Base-by-base conservation (phyloP, 2,329 filamentous ascomycete species). In the Colletotrichum paranaense region DNA sequence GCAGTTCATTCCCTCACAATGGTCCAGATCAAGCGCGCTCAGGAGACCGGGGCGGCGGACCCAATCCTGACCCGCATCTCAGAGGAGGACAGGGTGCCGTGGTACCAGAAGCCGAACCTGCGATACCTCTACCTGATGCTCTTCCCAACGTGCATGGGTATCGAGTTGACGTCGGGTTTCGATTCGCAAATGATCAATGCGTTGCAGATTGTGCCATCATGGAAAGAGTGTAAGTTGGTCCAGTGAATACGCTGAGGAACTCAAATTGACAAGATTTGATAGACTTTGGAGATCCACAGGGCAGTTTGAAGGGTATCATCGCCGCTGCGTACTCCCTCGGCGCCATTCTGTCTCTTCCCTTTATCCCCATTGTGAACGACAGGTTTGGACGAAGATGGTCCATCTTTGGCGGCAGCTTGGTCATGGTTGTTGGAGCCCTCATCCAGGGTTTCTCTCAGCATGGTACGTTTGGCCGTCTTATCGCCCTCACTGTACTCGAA, bases 41-140 rank as follows among this genome's bases (percentile, higher is more conserved):
- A 71, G 22, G 74, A 72, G 64, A 64, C 72, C 67, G 74, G 67
- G 60, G 74, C 76, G 35, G 67, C 76, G 58, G 78, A 81, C 77
- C 72, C 80, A 72, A 58, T 82, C 69, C 76, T 82, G 74, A 81
- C 81, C 14, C 80, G 79, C 71, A 75, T 76, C 55, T 75, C 75
- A 4, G 74, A 80, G 72, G 81, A 84, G 76, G 84, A 86, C 75
- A 84, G 79, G 76, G 79, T 82, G 38, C 81, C 81, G 68, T 91
- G 88, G 88, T 91, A 86, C 81, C 85, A 84, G 77, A 92, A 92
- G 79, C 88, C 86, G 1, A 91, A 92, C 75, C 81, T 92, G 52
- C 84, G 89, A 66, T 78, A 78, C 22, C 82, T 92, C 49, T 92
- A 92, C 77, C 78, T 91, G 7, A 80, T 89, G 72, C 84, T 92